Evolutionary conservation across 331 rosid species (phyloP), one percentile per base, ranked within the genome.

Genomic region (Arachis monticola): DNA sequence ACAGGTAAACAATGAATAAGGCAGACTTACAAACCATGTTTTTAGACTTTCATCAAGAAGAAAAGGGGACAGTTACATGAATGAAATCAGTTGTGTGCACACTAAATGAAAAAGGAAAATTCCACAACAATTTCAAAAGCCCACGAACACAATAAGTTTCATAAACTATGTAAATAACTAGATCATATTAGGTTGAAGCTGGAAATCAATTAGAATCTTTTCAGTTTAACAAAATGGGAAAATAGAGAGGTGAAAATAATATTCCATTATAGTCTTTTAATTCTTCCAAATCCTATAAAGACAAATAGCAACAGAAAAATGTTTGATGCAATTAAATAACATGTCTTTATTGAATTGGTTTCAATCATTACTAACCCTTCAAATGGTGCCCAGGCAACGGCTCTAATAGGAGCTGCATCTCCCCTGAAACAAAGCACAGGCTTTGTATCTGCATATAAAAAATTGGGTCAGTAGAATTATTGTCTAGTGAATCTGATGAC

Each of bases 371-470:
- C 90, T 82, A 72, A 93, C 98, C 96, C 87, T 81, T 87, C 89
- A 86, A 63, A 74, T 3, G 97, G 99, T 58, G 99, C 95, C 96
- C 97, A 94, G 68, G 96, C 88, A 79, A 94, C 82, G 27, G 90
- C 83, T 87, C 97, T 92, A 61, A 94, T 88, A 64, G 97, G 97
- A 87, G 77, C 87, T 70, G 92, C 86, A 80, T 90, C 97, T 47
- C 88, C 99, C 62, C 92, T 71, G 61, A 94, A 94, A 83, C 90
- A 84, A 74, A 91, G 95, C 74, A 94, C 65, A 53, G 96, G 96
- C 75, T 81, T 88, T 53, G 93, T 83, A 83, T 92, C 99, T 93
- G 89, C 82, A 83, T 51, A 85, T 47, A 50, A 77, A 77, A 22
- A 67, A 58, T 44, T 47, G 17, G 46, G 74, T 68, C 64, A 77